A percentile compares a stretch with the other conserved stretches of the same genome.
phyloP scores from a whole-genome alignment of 768 basidiomycete genomes.

The Lactarius trivialis region DNA sequence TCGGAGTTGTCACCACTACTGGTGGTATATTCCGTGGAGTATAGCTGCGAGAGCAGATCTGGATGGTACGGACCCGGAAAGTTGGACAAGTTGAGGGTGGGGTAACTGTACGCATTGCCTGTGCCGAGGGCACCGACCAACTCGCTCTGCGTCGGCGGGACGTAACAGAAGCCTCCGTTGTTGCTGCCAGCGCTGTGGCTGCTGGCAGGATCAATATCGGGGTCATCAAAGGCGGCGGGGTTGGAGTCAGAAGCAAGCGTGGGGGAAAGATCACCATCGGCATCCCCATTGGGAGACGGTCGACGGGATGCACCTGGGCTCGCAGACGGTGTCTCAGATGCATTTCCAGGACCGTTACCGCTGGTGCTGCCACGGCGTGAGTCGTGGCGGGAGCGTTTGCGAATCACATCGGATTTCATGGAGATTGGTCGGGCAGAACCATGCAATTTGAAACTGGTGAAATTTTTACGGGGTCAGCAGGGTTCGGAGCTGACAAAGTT shows the following conservation, averaged over 20 bases:
- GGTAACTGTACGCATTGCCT: slow-evolving; percentile 28
- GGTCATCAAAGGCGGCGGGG: slow-evolving; percentile 5
- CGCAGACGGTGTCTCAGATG: slow-evolving; percentile 65
- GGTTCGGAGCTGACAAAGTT: background rate
- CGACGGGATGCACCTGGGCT: slow-evolving; percentile 71
- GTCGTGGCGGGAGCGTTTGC: slow-evolving; percentile 80
- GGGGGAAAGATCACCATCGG: slow-evolving; percentile 42
- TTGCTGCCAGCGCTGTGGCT: slow-evolving; percentile 37
- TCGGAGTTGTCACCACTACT: slow-evolving; percentile 43
- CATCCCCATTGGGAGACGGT: slow-evolving; percentile 52
- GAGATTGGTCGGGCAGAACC: slow-evolving; percentile 81
- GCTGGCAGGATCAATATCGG: slow-evolving; percentile 32
- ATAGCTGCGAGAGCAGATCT: slow-evolving; percentile 56
- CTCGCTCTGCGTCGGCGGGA: slow-evolving; percentile 41
- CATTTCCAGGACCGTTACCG: slow-evolving; percentile 28
- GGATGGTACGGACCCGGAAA: slow-evolving; percentile 74
- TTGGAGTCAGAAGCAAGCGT: slow-evolving; percentile 64
- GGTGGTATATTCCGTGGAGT: slow-evolving; percentile 49
- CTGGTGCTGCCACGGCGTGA: slow-evolving; percentile 47
- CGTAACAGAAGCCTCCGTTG: slow-evolving; percentile 30
- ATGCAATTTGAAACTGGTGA: slow-evolving; percentile 65
- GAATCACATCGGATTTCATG: slow-evolving; percentile 88
- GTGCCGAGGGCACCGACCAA: slow-evolving; percentile 42
- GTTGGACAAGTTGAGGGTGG: slow-evolving; percentile 34
- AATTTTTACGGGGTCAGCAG: background rate